Percentiles rank a stretch among this genome's conserved stretches.
Evolutionary conservation across 2,329 filamentous ascomycete genomes (phyloP).

Genomic region (Colletotrichum sp.): DNA sequence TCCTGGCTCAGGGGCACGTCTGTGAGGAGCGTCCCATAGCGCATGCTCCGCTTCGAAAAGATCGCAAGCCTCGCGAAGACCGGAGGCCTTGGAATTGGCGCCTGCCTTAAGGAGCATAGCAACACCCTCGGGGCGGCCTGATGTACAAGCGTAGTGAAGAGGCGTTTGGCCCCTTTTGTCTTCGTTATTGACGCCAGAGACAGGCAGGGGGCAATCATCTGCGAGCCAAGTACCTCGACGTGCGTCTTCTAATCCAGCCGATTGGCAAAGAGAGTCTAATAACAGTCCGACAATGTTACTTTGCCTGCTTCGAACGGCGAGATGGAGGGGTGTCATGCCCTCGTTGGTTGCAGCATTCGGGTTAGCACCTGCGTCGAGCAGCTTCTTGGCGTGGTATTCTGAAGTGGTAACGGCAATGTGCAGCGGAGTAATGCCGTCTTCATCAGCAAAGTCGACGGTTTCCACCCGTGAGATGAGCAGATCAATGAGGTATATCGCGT

Average conservation of each 20-base stretch:
- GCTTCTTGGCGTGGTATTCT: conserved; percentile 22
- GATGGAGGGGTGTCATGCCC: conserved; percentile 41
- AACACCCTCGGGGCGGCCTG: conserved; percentile 28
- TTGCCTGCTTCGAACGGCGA: conserved; percentile 36
- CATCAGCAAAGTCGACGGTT: neutral
- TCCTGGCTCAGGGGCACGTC: neutral
- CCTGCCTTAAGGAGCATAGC: conserved; percentile 28
- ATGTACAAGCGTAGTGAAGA: conserved; percentile 26
- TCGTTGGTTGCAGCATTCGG: conserved; percentile 30
- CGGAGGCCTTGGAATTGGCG: conserved; percentile 11
- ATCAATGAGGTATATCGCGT: neutral
- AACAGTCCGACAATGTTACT: conserved; percentile 37
- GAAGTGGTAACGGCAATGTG: conserved; percentile 26
- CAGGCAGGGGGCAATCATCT: fast-evolving
- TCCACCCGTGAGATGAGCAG: conserved; percentile 19
- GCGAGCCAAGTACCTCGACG: neutral
- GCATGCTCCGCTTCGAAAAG: conserved; percentile 18
- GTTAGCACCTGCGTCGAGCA: conserved; percentile 42
- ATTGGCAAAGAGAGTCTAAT: neutral
- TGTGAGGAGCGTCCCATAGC: neutral
- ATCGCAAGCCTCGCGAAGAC: conserved; percentile 21
- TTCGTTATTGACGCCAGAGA: neutral
- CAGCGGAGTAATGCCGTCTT: conserved; percentile 25
- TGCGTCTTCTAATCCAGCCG: neutral
- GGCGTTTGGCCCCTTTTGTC: conserved; percentile 2